phyloP scores from a whole-genome alignment of 2,329 filamentous ascomycete species.

The Cercospora brassicicola region DNA sequence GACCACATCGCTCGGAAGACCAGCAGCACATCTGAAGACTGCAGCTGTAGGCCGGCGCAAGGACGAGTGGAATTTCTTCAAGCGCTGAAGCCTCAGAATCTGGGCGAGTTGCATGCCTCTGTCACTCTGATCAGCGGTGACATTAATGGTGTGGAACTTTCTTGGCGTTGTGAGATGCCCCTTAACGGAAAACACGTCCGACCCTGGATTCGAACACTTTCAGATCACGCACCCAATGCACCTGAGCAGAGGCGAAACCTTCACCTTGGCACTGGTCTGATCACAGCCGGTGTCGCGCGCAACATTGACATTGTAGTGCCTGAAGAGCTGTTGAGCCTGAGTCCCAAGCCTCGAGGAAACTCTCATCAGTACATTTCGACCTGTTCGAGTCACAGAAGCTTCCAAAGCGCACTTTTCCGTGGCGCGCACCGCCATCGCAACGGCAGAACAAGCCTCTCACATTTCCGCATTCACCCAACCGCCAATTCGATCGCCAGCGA shows the following conservation, averaged over 20 bases:
- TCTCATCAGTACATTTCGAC: not conserved
- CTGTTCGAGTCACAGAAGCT: not conserved
- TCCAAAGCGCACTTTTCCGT: not conserved
- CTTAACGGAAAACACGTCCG: not conserved
- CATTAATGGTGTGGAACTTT: not conserved
- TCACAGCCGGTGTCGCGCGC: not conserved
- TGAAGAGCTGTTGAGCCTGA: not conserved
- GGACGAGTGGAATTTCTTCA: too few relatives aligned
- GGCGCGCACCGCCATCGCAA: not conserved
- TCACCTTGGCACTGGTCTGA: not conserved
- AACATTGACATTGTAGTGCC: not conserved
- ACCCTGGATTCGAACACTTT: not conserved
- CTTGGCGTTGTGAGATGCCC: not conserved
- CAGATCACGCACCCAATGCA: not conserved
- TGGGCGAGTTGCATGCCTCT: too few relatives aligned
- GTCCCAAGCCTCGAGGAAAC: not conserved
- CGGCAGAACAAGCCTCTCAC: not conserved
- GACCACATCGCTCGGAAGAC: not conserved
- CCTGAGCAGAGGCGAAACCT: not conserved
- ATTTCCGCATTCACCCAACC: not conserved
- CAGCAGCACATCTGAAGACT: too few relatives aligned
- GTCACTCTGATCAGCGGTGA: too few relatives aligned
- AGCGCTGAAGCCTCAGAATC: too few relatives aligned
- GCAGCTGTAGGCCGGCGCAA: too few relatives aligned
- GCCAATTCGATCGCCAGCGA: not conserved